These are phyloP conservation scores for Hondaea fermentalgiana DNA, from an alignment of 108 stramenopile species.

Conservation along the genomic window DNA sequence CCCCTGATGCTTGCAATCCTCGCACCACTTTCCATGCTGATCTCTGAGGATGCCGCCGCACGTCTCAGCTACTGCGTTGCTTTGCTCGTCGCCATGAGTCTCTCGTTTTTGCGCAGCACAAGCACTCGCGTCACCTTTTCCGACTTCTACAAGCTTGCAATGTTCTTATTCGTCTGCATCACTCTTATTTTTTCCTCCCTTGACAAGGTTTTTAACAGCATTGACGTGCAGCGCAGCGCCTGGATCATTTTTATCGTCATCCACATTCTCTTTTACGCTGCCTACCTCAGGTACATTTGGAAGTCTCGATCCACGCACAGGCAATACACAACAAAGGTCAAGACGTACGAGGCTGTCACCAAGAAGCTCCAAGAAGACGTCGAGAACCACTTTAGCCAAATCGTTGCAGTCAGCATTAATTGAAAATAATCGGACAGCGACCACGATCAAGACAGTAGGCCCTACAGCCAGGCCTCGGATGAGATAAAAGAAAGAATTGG, in stretches of 20 bases:
- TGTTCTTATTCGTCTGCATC: not conserved
- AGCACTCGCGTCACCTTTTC: not conserved
- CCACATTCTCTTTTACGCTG: not conserved
- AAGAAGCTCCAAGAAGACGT: not conserved
- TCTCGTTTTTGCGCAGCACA: not conserved
- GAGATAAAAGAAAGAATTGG: too few species aligned
- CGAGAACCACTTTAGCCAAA: too few species aligned
- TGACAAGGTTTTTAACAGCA: not conserved
- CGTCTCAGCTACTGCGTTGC: not conserved
- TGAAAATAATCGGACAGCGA: too few species aligned
- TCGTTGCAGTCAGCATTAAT: too few species aligned
- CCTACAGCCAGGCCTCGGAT: too few species aligned
- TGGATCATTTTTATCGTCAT: not conserved
- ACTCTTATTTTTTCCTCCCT: not conserved
- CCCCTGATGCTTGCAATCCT: not conserved
- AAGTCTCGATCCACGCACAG: not conserved
- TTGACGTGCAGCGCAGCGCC: not conserved
- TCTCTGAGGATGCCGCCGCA: not conserved
- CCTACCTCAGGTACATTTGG: not conserved
- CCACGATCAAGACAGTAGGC: too few species aligned
- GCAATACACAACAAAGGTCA: not conserved
- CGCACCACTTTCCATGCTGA: not conserved
- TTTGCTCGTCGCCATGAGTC: not conserved
- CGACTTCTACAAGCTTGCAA: conserved; percentile 12
- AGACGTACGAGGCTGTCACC: not conserved